Conservation (phyloP, 495 filamentous ascomycete species). For the Cercophora newfieldiana region DNA sequence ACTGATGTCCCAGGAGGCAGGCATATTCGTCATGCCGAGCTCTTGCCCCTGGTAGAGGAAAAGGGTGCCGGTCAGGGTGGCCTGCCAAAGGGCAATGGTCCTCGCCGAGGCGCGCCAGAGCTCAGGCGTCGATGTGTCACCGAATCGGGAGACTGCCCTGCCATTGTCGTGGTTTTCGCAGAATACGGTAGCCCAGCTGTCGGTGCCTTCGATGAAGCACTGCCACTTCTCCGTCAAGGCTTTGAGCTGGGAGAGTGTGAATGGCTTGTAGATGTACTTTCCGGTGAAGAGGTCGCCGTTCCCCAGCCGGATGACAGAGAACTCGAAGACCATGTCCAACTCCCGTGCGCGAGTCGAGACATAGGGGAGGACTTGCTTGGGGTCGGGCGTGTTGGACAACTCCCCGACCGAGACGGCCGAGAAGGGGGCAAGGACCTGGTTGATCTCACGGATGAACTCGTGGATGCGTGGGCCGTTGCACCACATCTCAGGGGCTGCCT, state of each 20-base stretch:
- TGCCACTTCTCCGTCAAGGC: constrained; percentile 63
- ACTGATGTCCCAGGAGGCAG: constrained; percentile 62
- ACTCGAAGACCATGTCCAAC: constrained; percentile 76
- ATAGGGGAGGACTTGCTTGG: constrained; percentile 58
- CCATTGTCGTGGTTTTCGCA: constrained; percentile 73
- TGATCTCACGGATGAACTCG: constrained; percentile 64
- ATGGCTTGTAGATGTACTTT: constrained; percentile 37
- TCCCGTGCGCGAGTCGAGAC: constrained; percentile 59
- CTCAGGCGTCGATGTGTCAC: constrained; percentile 46
- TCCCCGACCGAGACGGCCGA: constrained; percentile 72
- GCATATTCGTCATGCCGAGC: constrained; percentile 74
- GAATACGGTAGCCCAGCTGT: constrained; percentile 71
- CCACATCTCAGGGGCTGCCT: constrained; percentile 54
- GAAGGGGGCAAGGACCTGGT: constrained; percentile 64
- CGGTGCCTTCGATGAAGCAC: constrained; percentile 63
- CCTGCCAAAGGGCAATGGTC: constrained; percentile 50
- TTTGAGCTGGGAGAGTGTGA: constrained; percentile 59
- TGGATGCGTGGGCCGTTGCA: constrained; percentile 67
- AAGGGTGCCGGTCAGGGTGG: constrained; percentile 62
- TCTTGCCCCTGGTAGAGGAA: constrained; percentile 81
- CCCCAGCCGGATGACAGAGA: constrained; percentile 64
- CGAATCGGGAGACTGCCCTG: constrained; percentile 60
- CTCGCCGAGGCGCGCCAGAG: constrained; percentile 54
- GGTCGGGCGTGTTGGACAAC: constrained; percentile 62
- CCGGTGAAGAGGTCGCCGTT: constrained; percentile 44